phyloP scores from a whole-genome alignment of 176 grass and related monocot species.

The Dactylis glomerata region DNA sequence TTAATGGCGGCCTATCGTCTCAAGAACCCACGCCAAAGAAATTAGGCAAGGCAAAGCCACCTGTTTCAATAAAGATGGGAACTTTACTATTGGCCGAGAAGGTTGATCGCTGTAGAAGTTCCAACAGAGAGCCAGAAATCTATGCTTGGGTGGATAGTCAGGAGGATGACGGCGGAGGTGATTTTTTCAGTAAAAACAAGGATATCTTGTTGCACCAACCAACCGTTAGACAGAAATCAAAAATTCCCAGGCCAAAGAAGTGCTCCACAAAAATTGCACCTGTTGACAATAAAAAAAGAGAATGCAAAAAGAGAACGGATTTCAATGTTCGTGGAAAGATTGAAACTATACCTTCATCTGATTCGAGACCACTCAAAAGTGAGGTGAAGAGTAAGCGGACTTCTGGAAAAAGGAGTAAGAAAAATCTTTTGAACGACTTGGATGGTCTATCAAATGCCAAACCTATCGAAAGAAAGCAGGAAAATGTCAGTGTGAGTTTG shows the following conservation, averaged over 20 bases:
- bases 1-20: constrained; percentile 44
- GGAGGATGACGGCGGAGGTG: constrained; percentile 68
- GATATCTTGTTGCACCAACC: constrained; percentile 44
- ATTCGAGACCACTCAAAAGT: constrained; percentile 46
- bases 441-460: constrained; percentile 42
- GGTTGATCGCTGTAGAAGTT: constrained; percentile 25
- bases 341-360: constrained; percentile 38
- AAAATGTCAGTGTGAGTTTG: constrained; percentile 21
- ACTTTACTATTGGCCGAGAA: constrained; percentile 59
- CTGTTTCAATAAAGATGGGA: constrained; percentile 45
- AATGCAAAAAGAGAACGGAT: not conserved
- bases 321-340: constrained; percentile 11
- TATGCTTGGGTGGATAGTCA: constrained; percentile 62
- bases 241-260: constrained; percentile 34
- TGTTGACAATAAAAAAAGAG: constrained; percentile 8
- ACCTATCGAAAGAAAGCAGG: constrained; percentile 39
- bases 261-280: not conserved
- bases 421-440: constrained; percentile 62
- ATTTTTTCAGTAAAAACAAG: constrained; percentile 74
- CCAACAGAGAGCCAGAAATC: constrained; percentile 39
- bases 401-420: constrained; percentile 45
- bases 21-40: constrained; percentile 48
- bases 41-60: constrained; percentile 36
- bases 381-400: constrained; percentile 35
- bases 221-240: constrained; percentile 15